These are phyloP conservation scores for Fragilariopsis cylindrus DNA, from an alignment of 108 stramenopile genomes.

Conservation along the genomic window DNA sequence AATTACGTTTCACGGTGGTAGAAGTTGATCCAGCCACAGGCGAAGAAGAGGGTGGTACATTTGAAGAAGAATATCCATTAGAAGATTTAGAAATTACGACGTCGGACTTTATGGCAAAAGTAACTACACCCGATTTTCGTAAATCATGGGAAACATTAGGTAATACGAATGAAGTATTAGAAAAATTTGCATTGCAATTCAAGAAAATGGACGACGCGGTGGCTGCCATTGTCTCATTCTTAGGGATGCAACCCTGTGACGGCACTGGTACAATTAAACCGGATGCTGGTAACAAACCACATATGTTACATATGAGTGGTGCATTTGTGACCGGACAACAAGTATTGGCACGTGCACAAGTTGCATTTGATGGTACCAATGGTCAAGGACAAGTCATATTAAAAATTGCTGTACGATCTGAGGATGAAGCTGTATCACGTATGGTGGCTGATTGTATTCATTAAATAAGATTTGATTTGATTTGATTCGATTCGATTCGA, in stretches of 20 bases:
- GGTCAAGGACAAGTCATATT: slow-evolving; percentile 57
- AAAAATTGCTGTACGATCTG: slow-evolving; percentile 91
- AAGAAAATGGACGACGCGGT: slow-evolving; percentile 87
- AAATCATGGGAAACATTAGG: slow-evolving; percentile 84
- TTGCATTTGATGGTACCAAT: slow-evolving; percentile 62
- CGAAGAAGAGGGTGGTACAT: slow-evolving; percentile 80
- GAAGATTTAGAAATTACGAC: slow-evolving; percentile 87
- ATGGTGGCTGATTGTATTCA: slow-evolving; percentile 88
- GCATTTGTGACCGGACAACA: slow-evolving; percentile 80
- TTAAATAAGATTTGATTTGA: slow-evolving; percentile 12
- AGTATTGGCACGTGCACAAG: slow-evolving; percentile 86
- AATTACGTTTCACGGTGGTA: slow-evolving; percentile 78
- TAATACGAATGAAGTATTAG: slow-evolving; percentile 85
- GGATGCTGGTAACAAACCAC: slow-evolving; percentile 59
- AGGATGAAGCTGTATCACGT: slow-evolving; percentile 64
- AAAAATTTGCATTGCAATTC: slow-evolving; percentile 92
- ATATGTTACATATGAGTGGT: slow-evolving; percentile 91
- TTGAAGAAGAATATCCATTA: slow-evolving; percentile 92
- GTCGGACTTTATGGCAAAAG: slow-evolving; percentile 94
- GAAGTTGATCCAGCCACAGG: slow-evolving; percentile 81
- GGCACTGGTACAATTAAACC: slow-evolving; percentile 73
- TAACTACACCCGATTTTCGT: slow-evolving; percentile 83
- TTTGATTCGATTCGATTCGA: too few species aligned
- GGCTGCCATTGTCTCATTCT: slow-evolving; percentile 72
- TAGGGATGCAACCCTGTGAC: slow-evolving; percentile 94